Conservation (phyloP, 2,329 filamentous ascomycete species). For the Ceratocystis papillata region DNA sequence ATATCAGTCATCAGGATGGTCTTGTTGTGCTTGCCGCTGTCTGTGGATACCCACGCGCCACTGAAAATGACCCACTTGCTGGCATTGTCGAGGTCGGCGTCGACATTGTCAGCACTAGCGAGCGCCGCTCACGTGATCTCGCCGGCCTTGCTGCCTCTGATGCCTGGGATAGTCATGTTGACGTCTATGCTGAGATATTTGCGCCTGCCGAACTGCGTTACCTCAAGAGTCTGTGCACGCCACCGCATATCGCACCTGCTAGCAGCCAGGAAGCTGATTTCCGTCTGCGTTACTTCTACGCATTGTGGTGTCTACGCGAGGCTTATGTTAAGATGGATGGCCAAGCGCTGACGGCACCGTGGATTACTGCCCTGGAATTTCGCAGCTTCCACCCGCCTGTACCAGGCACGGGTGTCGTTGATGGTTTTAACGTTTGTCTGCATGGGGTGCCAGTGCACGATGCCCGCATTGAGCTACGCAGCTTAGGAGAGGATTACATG, state of each 20-base stretch:
- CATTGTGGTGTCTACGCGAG: conserved; percentile 69
- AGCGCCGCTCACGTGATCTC: conserved; percentile 54
- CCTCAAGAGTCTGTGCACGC: conserved; percentile 41
- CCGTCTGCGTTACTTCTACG: conserved; percentile 61
- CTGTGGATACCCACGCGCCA: conserved; percentile 28
- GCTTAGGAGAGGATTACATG: conserved; percentile 20
- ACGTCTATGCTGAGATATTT: conserved; percentile 62
- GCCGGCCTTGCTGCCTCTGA: conserved; percentile 44
- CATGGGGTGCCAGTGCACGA: conserved; percentile 13
- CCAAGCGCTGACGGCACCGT: conserved; percentile 61
- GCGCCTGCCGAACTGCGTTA: conserved; percentile 49
- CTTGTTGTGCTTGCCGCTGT: conserved; percentile 57
- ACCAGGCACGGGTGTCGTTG: conserved; percentile 26
- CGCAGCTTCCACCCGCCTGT: conserved; percentile 48
- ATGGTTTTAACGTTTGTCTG: conserved; percentile 17
- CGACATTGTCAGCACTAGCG: conserved; percentile 64
- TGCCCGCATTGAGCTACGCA: conserved; percentile 21
- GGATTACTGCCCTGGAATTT: conserved; percentile 63
- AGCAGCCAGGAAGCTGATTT: conserved; percentile 34
- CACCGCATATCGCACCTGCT: neutral
- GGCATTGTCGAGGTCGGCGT: conserved; percentile 48
- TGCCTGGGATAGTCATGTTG: conserved; percentile 57
- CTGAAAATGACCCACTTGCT: conserved; percentile 18
- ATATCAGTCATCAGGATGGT: conserved; percentile 68
- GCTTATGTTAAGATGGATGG: conserved; percentile 76